These are phyloP conservation scores for Rhodotorula sp. DNA, from an alignment of 1,284 basidiomycete species.

Conservation along the genomic window DNA sequence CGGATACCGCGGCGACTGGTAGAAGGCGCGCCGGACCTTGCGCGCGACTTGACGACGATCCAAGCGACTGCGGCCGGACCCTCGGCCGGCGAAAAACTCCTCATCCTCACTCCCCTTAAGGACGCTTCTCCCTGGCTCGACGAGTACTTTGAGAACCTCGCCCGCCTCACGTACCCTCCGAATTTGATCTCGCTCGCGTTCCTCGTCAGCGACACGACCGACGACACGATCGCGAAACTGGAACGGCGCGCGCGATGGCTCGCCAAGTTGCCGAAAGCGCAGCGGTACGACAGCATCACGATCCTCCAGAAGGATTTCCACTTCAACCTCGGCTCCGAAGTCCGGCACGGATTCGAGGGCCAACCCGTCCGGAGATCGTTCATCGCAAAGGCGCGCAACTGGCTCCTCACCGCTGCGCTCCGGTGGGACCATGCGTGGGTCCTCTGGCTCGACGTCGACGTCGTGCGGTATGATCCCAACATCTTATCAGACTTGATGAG, in stretches of 20 bases:
- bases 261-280: background rate
- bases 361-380: constrained; percentile 33
- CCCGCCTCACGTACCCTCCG: constrained; percentile 4
- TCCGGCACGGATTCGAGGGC: constrained; percentile 30
- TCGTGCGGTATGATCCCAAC: constrained; percentile 32
- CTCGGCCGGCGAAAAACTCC: constrained; percentile 11
- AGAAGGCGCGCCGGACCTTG: background rate
- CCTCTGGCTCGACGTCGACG: constrained; percentile 38
- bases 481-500: constrained; percentile 35
- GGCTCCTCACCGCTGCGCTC: constrained; percentile 19
- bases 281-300: constrained; percentile 25
- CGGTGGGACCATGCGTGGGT: constrained; percentile 29
- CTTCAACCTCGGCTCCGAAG: constrained; percentile 25
- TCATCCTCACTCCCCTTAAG: constrained; percentile 34
- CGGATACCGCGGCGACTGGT: too few relatives aligned
- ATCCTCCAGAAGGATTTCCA: constrained; percentile 31
- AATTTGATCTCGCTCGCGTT: constrained; percentile 36
- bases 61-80: constrained; percentile 14
- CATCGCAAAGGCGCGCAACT: constrained; percentile 33
- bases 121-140: constrained; percentile 26
- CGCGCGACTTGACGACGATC: constrained; percentile 20
- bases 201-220: constrained; percentile 33
- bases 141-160: constrained; percentile 36
- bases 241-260: constrained; percentile 10
- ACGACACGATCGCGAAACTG: constrained; percentile 29